phyloP scores from a whole-genome alignment of 345 rosid species.

The Brassica incana region DNA sequence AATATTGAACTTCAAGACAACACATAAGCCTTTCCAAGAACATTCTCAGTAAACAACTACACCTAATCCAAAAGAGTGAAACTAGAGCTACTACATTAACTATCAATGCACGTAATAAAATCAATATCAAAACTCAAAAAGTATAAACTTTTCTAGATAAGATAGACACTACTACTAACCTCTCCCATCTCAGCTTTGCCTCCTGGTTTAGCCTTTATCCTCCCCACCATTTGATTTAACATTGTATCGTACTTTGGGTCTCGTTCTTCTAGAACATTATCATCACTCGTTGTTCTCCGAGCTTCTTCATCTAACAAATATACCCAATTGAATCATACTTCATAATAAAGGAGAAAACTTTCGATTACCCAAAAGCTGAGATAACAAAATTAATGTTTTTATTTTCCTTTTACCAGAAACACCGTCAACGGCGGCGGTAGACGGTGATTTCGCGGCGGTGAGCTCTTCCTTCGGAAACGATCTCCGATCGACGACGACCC shows the following conservation, averaged over 20 bases:
- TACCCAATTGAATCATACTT: not conserved
- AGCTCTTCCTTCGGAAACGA: constrained; percentile 38
- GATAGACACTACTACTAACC: constrained; percentile 48
- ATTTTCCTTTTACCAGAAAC: constrained; percentile 44
- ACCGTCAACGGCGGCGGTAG: constrained; percentile 26
- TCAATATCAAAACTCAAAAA: not conserved
- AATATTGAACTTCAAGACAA: not conserved
- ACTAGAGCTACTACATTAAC: not conserved
- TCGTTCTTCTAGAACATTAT: constrained; percentile 61
- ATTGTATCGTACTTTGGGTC: constrained; percentile 75
- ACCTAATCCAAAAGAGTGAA: too few relatives aligned
- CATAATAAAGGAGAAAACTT: constrained; percentile 22
- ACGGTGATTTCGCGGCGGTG: constrained; percentile 36
- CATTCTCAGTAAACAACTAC: not conserved
- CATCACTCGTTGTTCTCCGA: constrained; percentile 42
- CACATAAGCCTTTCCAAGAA: not conserved
- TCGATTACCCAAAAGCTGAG: constrained; percentile 21
- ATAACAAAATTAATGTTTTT: not conserved
- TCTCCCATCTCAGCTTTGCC: constrained; percentile 89
- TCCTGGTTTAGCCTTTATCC: constrained; percentile 75
- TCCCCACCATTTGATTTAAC: constrained; percentile 89
- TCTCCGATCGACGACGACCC: constrained; percentile 42
- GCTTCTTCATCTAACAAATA: constrained; percentile 39
- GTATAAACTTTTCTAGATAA: not conserved
- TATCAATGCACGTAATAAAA: not conserved